These are phyloP conservation scores for Rubus parviflorus DNA, from an alignment of 306 rosid species.

Conservation along the genomic window DNA sequence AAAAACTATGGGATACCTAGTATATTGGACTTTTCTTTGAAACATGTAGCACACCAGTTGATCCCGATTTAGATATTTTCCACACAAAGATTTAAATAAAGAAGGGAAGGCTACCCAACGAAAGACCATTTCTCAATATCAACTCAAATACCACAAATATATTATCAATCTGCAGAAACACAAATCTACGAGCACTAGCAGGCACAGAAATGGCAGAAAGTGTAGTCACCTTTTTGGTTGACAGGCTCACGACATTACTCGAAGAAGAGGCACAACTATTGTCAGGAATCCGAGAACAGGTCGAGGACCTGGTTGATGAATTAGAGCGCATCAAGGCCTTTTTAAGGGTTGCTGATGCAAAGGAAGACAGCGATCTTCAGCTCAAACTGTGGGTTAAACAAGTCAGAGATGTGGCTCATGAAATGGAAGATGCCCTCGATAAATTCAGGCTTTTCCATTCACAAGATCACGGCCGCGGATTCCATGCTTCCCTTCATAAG, in stretches of 20 bases:
- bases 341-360: slow-evolving; percentile 27
- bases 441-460: slow-evolving; percentile 18
- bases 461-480: background rate
- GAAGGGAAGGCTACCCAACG: slow-evolving; percentile 9
- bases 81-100: background rate
- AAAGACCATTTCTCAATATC: slow-evolving; percentile 22
- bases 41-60: background rate
- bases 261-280: slow-evolving; percentile 42
- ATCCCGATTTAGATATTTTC: background rate
- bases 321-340: slow-evolving; percentile 30
- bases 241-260: slow-evolving; percentile 32
- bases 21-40: background rate
- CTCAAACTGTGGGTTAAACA: slow-evolving; percentile 34
- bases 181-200: background rate
- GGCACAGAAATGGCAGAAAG: slow-evolving; percentile 50
- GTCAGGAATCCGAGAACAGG: slow-evolving; percentile 29
- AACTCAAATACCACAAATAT: background rate
- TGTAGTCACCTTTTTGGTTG: slow-evolving; percentile 38
- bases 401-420: slow-evolving; percentile 30
- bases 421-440: slow-evolving; percentile 36
- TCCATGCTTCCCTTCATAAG: background rate
- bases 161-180: background rate
- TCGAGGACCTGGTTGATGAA: slow-evolving; percentile 16
- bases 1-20: background rate
- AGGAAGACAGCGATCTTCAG: slow-evolving; percentile 19